These are phyloP conservation scores for Diplocarpon mali DNA, from an alignment of 2,329 filamentous ascomycete genomes.

Conservation along the genomic window DNA sequence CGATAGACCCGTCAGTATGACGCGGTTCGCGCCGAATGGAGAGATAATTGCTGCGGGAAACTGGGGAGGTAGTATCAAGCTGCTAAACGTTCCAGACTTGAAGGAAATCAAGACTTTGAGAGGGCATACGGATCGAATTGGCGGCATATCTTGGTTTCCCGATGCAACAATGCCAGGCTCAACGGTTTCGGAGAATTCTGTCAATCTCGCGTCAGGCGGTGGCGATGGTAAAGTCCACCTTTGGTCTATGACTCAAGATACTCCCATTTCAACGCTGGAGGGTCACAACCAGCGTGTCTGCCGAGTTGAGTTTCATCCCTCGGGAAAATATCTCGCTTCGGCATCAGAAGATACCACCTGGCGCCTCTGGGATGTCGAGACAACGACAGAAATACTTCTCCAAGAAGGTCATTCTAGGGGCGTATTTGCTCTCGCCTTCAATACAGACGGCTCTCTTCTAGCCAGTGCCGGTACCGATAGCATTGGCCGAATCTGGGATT, in stretches of 20 bases:
- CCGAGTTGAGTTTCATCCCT: conserved; percentile 88
- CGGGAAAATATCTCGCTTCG: conserved; percentile 78
- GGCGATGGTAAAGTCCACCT: conserved; percentile 80
- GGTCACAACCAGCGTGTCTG: conserved; percentile 85
- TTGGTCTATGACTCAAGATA: conserved; percentile 82
- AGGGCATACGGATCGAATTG: conserved; percentile 81
- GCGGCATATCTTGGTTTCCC: conserved; percentile 84
- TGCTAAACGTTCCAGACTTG: conserved; percentile 74
- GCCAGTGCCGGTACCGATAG: conserved; percentile 91
- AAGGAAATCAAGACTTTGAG: conserved; percentile 65
- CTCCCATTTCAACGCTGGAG: conserved; percentile 67
- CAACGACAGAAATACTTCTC: conserved; percentile 68
- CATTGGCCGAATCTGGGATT: conserved; percentile 90
- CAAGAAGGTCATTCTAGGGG: conserved; percentile 94
- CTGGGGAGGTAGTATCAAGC: conserved; percentile 81
- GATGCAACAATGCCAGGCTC: conserved; percentile 62
- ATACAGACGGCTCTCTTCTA: conserved; percentile 78
- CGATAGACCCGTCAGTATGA: conserved; percentile 84
- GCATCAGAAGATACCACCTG: conserved; percentile 95
- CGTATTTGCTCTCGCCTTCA: conserved; percentile 84
- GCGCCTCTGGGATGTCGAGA: conserved; percentile 90
- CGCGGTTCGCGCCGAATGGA: conserved; percentile 78
- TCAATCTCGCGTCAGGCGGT: conserved; percentile 85
- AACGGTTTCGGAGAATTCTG: conserved; percentile 58
- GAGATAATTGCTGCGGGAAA: conserved; percentile 80